phyloP scores from a whole-genome alignment of 495 filamentous ascomycete genomes.

The Copromyces sp. region DNA sequence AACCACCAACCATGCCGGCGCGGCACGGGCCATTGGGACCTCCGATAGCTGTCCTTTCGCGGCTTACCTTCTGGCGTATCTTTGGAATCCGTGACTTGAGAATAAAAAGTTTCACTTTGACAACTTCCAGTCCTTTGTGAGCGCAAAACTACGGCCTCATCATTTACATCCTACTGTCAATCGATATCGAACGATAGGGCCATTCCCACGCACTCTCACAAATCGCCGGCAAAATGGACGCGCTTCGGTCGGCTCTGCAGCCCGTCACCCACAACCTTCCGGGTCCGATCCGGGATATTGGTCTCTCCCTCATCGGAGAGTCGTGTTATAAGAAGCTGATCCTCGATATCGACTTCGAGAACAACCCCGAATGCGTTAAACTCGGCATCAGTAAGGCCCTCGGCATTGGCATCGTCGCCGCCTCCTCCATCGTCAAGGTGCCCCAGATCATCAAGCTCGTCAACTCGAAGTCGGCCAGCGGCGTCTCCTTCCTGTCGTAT shows the following conservation, averaged over 20 bases:
- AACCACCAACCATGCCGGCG: neutral
- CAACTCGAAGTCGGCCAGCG: conserved; percentile 62
- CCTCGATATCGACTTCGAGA: conserved; percentile 63
- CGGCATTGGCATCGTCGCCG: conserved; percentile 82
- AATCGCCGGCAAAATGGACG: conserved; percentile 31
- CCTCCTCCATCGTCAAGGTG: conserved; percentile 84
- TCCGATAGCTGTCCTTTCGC: neutral
- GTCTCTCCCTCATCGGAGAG: conserved; percentile 68
- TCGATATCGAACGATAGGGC: neutral
- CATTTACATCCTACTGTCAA: neutral
- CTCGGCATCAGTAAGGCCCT: conserved; percentile 85
- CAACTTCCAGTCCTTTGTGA: neutral
- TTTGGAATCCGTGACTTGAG: neutral
- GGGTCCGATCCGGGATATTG: conserved; percentile 60
- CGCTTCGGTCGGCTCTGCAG: conserved; percentile 55
- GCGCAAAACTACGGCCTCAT: neutral
- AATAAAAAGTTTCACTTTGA: neutral
- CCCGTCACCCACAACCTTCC: conserved; percentile 76
- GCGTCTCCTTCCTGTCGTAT: conserved; percentile 82
- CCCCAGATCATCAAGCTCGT: conserved; percentile 91
- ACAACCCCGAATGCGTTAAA: conserved; percentile 61
- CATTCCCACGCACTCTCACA: neutral
- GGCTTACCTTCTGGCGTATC: neutral
- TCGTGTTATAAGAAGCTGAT: conserved; percentile 75
- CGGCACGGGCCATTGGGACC: neutral